Evolutionary conservation across 2,329 filamentous ascomycete genomes (phyloP), one percentile per base, ranked within the genome.

Genomic region (Penicillium janthinellum): DNA sequence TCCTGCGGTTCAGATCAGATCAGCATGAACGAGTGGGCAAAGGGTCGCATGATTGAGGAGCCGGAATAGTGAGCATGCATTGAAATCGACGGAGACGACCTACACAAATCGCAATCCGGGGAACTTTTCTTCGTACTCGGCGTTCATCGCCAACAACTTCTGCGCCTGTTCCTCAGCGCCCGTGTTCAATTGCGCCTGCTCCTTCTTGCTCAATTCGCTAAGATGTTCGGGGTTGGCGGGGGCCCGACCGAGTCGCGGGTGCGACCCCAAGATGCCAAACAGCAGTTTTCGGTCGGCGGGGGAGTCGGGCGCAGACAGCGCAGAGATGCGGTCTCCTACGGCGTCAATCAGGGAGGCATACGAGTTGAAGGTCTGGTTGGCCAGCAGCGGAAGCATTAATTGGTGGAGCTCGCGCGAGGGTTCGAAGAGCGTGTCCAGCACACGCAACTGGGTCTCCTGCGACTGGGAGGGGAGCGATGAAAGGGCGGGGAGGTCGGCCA

Each of bases 371-470:
- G 79, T 74, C 50, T 82, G 77, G 47, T 80, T 79, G 42, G 80
- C 81, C n/a, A 96, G 80, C 2, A 89, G 78, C 1, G 90, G 90
- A 5, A 91, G 73, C 15, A 90, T 85, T 14, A 95, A 82, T 12
- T 83, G 81, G 75, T 94, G 91, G 1, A 97, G 86, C 53, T 88
- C 85, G 0, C 84, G 80, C 56, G 89, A 92, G 15, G 91, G 90
- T 74, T 97, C 93, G 76, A 97, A 96, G 60, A 96, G 87, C 3
- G 88, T 82, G 77, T 96, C 90, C 51, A 96, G 84, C 52, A 88
- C 67, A 47, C 67, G 67, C 51, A 75, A 66, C 41, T 90, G 83
- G 20, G 83, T 78, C 31, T 80, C 69, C 34, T 85, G 81, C 17
- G 86, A 72, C 51, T 88, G 83, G 49, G 78, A 77, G 28, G 82